Percentiles rank a stretch among this genome's conserved stretches.
Conservation (phyloP, 2,329 filamentous ascomycete genomes). For the Trichoderma sp. region DNA sequence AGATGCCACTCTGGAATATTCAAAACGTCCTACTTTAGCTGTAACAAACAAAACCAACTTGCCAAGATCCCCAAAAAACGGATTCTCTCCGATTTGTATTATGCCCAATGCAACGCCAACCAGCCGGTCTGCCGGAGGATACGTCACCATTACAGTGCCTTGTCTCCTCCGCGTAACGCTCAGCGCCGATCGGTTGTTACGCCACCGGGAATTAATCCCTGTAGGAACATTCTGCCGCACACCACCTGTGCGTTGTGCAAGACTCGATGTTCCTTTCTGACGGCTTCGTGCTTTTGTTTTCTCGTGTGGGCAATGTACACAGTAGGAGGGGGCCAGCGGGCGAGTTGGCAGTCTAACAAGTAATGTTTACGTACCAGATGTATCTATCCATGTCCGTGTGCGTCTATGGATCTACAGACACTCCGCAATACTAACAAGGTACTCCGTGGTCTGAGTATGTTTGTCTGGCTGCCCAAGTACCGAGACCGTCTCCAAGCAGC, state of each 20-base stretch:
- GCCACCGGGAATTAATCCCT: conserved; percentile 23
- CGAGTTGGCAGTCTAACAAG: not conserved
- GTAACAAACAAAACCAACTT: not conserved
- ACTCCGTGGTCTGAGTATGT: not conserved
- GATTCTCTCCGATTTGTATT: not conserved
- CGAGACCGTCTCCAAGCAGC: not conserved
- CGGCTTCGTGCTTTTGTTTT: not conserved
- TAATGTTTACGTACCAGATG: conserved; percentile 1
- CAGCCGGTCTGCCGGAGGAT: conserved; percentile 19
- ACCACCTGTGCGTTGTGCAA: not conserved
- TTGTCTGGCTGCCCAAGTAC: not conserved
- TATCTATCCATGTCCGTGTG: not conserved
- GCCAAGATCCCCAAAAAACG: not conserved
- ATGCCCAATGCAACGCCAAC: not conserved
- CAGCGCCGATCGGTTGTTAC: conserved; percentile 21
- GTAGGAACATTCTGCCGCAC: conserved; percentile 4
- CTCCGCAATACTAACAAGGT: not conserved
- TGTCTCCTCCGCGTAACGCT: conserved; percentile 22
- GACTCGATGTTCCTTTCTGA: not conserved
- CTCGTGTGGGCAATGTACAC: not conserved
- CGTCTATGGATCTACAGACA: not conserved
- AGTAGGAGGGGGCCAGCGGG: not conserved
- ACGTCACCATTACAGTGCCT: conserved; percentile 22
- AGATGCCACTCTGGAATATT: not conserved
- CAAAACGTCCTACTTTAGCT: not conserved